Base-by-base conservation (phyloP, 2,329 filamentous ascomycete species). In the Epichloe aotearoae region DNA sequence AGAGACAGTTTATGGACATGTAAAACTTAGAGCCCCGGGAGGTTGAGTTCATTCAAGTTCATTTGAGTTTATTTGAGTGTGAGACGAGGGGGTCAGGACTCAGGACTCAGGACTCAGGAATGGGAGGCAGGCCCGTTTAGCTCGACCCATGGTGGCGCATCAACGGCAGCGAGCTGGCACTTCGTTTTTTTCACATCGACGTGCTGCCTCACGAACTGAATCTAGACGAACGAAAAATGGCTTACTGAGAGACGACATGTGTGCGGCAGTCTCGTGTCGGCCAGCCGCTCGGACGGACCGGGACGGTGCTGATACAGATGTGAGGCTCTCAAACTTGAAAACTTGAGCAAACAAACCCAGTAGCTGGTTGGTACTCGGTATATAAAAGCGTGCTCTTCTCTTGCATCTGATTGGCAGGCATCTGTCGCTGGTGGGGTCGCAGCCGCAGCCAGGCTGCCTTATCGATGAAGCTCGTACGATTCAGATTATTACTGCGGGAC, bases 191-290 rank as follows among this genome's bases (percentile, higher is more conserved):
- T 20, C 15, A 20, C 8, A 45, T 26, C n/a, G 42, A 11, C 30
- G 33, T 8, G 40, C 17, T 23, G 40, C 14, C 12, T 14, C 40
- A 20, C 40, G 20, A 42, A 20, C 23, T 10, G 19, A 12, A 12
- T 14, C 6, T 42, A 42, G 11, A 42, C 37, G 17, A 19, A 38
- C 26, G 0, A 15, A 4, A 39, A 17, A 46, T 17, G 20, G 44
- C 51, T 50, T 53, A 53, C 51, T 53, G 34, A 53, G 45, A 50
- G 51, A 53, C n/a, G 48, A 20, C 51, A 53, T 53, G 23, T 33
- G 33, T 14, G 40, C 46, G 36, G 34, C 44, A 19, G 37, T 26
- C 11, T 14, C 20, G 37, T 38, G 10, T 7, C 36, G 15, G 12
- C 19, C n/a, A 45, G 49, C 20, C 49, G 23, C 42, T 46, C 36